Conservation (phyloP, 148 eudicot genomes). For the Camellia granthamiana region DNA sequence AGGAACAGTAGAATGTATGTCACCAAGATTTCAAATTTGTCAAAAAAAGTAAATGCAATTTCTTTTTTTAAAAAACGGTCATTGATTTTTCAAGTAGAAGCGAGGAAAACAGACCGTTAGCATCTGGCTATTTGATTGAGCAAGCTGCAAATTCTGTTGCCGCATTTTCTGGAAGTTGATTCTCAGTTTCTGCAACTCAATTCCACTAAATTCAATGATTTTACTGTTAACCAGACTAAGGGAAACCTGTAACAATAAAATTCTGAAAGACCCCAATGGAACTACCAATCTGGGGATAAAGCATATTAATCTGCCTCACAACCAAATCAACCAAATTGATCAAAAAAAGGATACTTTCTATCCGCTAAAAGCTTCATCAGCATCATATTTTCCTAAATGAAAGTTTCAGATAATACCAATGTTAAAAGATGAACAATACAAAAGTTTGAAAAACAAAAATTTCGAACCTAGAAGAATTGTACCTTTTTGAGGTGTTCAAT, state of each 20-base stretch:
- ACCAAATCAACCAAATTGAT: conserved; percentile 7
- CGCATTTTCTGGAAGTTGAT: conserved; percentile 49
- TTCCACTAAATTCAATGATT: conserved; percentile 49
- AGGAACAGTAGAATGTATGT: neutral
- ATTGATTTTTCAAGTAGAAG: neutral
- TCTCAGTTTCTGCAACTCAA: conserved; percentile 44
- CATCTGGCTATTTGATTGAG: conserved; percentile 53
- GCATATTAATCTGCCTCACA: neutral
- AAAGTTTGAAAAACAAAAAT: neutral
- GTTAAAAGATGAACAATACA: neutral
- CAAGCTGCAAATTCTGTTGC: conserved; percentile 57
- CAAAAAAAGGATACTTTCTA: conserved; percentile 40
- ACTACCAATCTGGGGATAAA: conserved; percentile 4
- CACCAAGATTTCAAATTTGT: neutral
- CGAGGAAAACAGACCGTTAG: conserved; percentile 40
- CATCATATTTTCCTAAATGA: conserved; percentile 34
- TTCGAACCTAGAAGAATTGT: conserved; percentile 3
- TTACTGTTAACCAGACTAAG: conserved; percentile 39
- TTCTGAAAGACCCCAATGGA: neutral
- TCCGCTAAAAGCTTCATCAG: conserved; percentile 41
- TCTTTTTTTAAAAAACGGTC: neutral
- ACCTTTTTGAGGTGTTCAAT: conserved; percentile 44
- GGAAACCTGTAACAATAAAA: neutral
- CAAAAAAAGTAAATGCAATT: neutral
- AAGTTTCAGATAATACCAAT: neutral